Base-by-base conservation (phyloP, 2,329 filamentous ascomycete species). In the Alternaria consortialis region DNA sequence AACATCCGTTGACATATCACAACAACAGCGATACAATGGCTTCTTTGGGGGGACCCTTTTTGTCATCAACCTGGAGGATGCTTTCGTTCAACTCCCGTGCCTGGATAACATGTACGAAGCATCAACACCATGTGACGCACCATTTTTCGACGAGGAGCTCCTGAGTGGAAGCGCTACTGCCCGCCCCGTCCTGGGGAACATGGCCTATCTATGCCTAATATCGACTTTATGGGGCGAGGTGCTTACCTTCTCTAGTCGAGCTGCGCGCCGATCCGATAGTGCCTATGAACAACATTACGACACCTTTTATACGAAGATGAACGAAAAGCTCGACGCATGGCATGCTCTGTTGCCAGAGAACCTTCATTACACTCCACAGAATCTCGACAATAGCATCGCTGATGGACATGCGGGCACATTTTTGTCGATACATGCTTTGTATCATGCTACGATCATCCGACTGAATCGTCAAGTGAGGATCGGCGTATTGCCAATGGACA, bases 21-120 rank as follows among this genome's bases (percentile, higher is more conserved):
- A 65, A 62, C 61, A 64, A 69, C 71, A 84, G 80, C 85, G 89
- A 48, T 86, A 90, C 62, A 88, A 86, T 48, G 85, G 85, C 13
- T 84, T 88, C 61, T 88, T 79, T 51, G 79, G 78, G 58, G 78
- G 88, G 31, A 78, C 78, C 17, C 70, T 79, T 7, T 86, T 83
- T 48, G 84, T 86, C 62, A 83, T 92, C 60, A 85, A 87, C 48
- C 80, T 86, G 5, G 85, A 90, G 63, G 87, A 92, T 61, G 85
- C 91, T 42, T 89, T 90, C 69, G 80, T 91, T 12, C 86, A 87
- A 53, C 81, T 93, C 5, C 91, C 91, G 3, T 87, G 86, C 67
- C 82, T 87, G 32, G 83, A 87, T 42, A 81, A 83, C 23, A 83
- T 81, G 47, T 92, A 90, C 67, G 89, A 92, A 68, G 82, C 83